Conservation (phyloP, 2,329 filamentous ascomycete genomes). For the Hypoxylon sp. region DNA sequence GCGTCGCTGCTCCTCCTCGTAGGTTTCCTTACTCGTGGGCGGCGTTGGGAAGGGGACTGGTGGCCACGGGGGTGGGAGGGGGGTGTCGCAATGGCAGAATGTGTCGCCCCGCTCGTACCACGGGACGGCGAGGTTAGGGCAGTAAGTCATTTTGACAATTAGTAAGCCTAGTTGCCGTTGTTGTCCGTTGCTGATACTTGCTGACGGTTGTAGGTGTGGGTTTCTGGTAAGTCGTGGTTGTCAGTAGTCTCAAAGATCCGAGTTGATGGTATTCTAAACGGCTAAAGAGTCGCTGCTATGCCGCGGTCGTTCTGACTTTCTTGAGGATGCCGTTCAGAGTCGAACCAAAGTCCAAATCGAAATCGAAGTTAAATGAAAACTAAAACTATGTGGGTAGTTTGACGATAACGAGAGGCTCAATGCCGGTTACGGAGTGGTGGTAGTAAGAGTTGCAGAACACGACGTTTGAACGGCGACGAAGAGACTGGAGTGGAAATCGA, state of each 20-base stretch:
- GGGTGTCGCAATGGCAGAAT: not conserved
- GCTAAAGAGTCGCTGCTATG: not conserved
- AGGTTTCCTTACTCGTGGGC: not conserved
- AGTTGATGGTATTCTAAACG: not conserved
- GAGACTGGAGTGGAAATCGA: not conserved
- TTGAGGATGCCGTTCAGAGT: not conserved
- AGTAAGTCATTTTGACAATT: not conserved
- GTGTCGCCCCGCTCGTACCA: not conserved
- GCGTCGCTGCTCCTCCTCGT: constrained; percentile 40
- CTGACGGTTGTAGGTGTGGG: not conserved
- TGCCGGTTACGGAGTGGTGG: not conserved
- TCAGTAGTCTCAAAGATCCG: not conserved
- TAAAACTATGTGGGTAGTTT: not conserved
- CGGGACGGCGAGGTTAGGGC: not conserved
- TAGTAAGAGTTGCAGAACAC: not conserved
- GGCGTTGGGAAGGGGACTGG: not conserved
- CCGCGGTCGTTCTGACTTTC: not conserved
- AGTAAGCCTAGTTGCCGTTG: not conserved
- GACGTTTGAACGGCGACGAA: not conserved
- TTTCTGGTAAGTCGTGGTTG: not conserved
- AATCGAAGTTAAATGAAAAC: not conserved
- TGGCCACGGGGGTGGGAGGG: not conserved
- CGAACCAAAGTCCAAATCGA: not conserved
- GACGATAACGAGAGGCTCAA: no score
- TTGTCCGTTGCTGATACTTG: not conserved